Conservation (phyloP, 2,329 filamentous ascomycete species). For the Aspergillus puulaauensis region DNA sequence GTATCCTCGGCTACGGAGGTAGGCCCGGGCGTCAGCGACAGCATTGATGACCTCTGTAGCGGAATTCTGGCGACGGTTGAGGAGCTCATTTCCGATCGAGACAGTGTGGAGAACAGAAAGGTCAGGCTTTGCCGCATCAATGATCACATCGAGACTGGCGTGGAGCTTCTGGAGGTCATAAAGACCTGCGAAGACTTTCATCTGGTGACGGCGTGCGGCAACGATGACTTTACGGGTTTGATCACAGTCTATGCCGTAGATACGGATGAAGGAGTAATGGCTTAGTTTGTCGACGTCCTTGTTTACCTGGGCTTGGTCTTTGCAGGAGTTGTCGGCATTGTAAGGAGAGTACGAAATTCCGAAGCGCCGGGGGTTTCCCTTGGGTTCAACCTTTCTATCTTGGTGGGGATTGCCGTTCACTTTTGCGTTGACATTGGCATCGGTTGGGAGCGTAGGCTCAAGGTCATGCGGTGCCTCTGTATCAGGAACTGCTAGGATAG, state of each 20-base stretch:
- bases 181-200: conserved; percentile 74
- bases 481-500: conserved; percentile 3
- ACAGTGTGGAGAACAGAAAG: conserved; percentile 72
- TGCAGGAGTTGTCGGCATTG: conserved; percentile 61
- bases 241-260: conserved; percentile 79
- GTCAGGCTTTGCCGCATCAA: conserved; percentile 58
- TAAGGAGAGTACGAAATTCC: conserved; percentile 63
- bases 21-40: conserved; percentile 56
- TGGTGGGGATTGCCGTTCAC: conserved; percentile 7
- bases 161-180: conserved; percentile 62
- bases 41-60: conserved; percentile 56
- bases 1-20: conserved; percentile 65
- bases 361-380: conserved; percentile 23
- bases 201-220: conserved; percentile 62
- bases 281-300: conserved; percentile 61
- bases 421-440: background rate
- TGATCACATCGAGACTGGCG: conserved; percentile 61
- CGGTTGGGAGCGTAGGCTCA: background rate
- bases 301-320: conserved; percentile 61
- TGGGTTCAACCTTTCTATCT: background rate
- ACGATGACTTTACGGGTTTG: conserved; percentile 64
- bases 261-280: conserved; percentile 64
- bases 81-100: conserved; percentile 76
- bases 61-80: conserved; percentile 62
- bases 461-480: background rate